These are phyloP conservation scores for Vigna radiata DNA, from an alignment of 306 rosid genomes.

Conservation along the genomic window DNA sequence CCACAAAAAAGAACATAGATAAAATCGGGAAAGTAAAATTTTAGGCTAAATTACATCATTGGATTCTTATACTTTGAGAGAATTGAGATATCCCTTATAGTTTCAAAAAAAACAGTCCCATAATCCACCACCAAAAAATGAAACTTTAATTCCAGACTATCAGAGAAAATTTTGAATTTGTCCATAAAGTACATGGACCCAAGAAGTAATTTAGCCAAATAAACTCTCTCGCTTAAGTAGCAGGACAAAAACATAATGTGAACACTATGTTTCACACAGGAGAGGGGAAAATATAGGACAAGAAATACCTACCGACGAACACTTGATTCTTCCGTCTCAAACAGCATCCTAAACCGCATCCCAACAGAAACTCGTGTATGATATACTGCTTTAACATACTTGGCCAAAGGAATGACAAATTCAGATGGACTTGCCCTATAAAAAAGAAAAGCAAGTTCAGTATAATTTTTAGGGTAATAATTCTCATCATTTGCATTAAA, in stretches of 20 bases:
- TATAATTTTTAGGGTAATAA: constrained; percentile 10
- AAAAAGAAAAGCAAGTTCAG: neutral
- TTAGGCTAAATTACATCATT: neutral
- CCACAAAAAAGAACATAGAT: neutral
- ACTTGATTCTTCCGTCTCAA: constrained; percentile 84
- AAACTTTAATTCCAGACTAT: neutral
- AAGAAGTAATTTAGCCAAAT: constrained; percentile 4
- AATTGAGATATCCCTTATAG: neutral
- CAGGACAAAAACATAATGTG: neutral
- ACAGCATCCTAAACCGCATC: constrained; percentile 83
- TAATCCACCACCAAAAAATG: neutral
- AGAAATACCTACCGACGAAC: constrained; percentile 63
- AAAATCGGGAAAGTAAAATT: neutral
- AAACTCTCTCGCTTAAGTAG: neutral
- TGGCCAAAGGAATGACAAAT: constrained; percentile 78
- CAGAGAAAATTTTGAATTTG: neutral
- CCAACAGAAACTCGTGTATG: constrained; percentile 80
- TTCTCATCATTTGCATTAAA: constrained; percentile 13
- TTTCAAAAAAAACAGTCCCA: neutral
- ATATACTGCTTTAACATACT: constrained; percentile 72
- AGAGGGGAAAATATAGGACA: constrained; percentile 11
- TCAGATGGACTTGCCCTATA: constrained; percentile 77
- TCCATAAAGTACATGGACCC: neutral
- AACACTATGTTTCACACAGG: neutral
- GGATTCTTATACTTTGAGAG: neutral